Base-by-base conservation (phyloP, 345 rosid species). In the Garcia nutans region DNA sequence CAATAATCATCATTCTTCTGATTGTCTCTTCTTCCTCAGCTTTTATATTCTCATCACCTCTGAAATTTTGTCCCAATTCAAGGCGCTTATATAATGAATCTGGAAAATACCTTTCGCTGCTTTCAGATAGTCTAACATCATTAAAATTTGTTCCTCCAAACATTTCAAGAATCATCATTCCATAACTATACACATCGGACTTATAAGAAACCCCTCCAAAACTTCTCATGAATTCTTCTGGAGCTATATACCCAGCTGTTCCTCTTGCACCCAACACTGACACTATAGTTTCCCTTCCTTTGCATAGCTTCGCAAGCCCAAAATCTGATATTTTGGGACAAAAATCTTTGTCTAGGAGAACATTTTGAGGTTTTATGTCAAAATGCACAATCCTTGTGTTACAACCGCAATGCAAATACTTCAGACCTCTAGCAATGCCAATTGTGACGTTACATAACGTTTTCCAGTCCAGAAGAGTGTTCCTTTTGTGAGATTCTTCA, bases 311-410 rank as follows among this genome's bases (percentile, higher is more conserved):
- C 10, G 83, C 77, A 17, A 80, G 66, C 1, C 74, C 83, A 45
- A 80, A 72, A 72, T 72, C 74, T 5, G 80, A 67, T 22, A 76
- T 80, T 68, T 76, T 76, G 0, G 77, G 77, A 20, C 71, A 24
- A 3, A 77, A 70, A 6, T 70, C 71, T 26, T 72, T 71, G 6
- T 72, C 80, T 1, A 72, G 49, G 55, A 76, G 80, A 61, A 80
- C 67, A 62, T 80, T 80, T 9, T 67, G 71, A 41, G 83, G 77
- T 7, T 76, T 80, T 76, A 80, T 80, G 55, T 80, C 77, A 26
- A 76, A 80, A 62, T 76, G 77, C 66, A 80, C 79, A 41, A 80
- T 76, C 24, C 62, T 63, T 9, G 65, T 61, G 49, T 72, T 72
- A 33, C 83, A 80, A 6, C 80, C 74, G 11, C 55, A 16, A 62